Evolutionary conservation across 352 stramenopile species (phyloP).

Genomic region (Phytophthora pluvialis): DNA sequence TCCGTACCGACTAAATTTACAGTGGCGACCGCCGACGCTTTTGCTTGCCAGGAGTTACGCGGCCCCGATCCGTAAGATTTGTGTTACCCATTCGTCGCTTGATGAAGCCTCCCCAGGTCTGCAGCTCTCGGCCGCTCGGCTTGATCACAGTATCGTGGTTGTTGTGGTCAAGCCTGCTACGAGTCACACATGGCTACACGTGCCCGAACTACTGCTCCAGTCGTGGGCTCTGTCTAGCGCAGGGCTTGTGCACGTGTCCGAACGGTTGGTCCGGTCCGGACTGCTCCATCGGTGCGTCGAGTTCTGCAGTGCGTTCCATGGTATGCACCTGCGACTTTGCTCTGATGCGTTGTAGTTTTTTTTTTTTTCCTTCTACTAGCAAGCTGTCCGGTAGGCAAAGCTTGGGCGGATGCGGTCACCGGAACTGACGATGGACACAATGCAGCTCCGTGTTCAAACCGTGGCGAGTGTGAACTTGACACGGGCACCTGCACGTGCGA

Average conservation of each 20-base stretch:
- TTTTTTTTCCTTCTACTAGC: slow-evolving; percentile 20
- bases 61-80: slow-evolving; percentile 16
- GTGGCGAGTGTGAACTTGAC: slow-evolving; percentile 63
- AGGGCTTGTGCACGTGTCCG: slow-evolving; percentile 66
- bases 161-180: slow-evolving; percentile 18
- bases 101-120: slow-evolving; percentile 11
- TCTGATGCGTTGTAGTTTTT: background rate
- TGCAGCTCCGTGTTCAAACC: slow-evolving; percentile 89
- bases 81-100: slow-evolving; percentile 18
- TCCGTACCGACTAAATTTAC: slow-evolving; percentile 34
- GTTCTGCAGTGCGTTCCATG: background rate
- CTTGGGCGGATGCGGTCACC: slow-evolving; percentile 77
- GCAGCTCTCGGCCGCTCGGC: background rate
- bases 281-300: slow-evolving; percentile 57
- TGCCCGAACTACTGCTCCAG: slow-evolving; percentile 79
- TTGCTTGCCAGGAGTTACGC: slow-evolving; percentile 23
- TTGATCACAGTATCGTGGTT: slow-evolving; percentile 11
- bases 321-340: background rate
- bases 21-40: slow-evolving; percentile 9
- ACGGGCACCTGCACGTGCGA: slow-evolving; percentile 71
- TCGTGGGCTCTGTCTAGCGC: slow-evolving; percentile 63
- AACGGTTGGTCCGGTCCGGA: slow-evolving; percentile 53
- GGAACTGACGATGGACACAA: slow-evolving; percentile 79
- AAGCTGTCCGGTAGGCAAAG: slow-evolving; percentile 64
- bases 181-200: slow-evolving; percentile 37